Percentiles rank a stretch among this genome's conserved stretches.
Conservation (phyloP, 129 eudicot genomes). For the Chrysanthemum makinoi region DNA sequence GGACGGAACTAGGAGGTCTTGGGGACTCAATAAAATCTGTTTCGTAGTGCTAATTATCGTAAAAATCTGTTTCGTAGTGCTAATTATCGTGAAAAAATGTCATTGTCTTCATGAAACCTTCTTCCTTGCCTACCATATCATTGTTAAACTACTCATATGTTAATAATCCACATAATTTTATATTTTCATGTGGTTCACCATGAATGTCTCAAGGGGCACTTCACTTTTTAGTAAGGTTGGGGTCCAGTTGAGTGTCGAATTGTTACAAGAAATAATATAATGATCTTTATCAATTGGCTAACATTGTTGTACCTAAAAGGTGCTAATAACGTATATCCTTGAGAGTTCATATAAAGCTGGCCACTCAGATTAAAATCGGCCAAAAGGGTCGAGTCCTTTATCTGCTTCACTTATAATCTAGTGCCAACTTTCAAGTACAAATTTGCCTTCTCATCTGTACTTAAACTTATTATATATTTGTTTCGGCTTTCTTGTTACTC, state of each 20-base stretch:
- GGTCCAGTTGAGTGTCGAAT: constrained; percentile 32
- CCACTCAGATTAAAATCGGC: constrained; percentile 23
- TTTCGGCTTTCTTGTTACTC: neutral
- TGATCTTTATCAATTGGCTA: constrained; percentile 25
- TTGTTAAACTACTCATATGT: constrained; percentile 20
- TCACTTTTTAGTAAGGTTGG: constrained; percentile 27
- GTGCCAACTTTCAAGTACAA: constrained; percentile 30
- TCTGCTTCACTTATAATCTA: constrained; percentile 31
- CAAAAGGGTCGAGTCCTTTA: constrained; percentile 14
- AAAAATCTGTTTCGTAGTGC: no score
- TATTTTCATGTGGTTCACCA: constrained; percentile 34
- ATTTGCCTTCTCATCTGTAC: constrained; percentile 31
- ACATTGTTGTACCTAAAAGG: constrained; percentile 42
- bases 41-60: no score
- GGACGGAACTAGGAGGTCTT: no score
- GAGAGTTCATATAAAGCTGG: constrained; percentile 28
- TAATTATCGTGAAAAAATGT: no score
- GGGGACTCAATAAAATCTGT: no score
- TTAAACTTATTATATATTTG: neutral
- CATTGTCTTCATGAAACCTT: constrained; percentile 10
- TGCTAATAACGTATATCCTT: constrained; percentile 10
- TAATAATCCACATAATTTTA: constrained; percentile 25
- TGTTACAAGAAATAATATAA: neutral
- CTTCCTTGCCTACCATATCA: constrained; percentile 16
- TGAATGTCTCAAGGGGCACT: constrained; percentile 51